Base-by-base conservation (phyloP, 441 rosid genomes). In the Breynia disticha region DNA sequence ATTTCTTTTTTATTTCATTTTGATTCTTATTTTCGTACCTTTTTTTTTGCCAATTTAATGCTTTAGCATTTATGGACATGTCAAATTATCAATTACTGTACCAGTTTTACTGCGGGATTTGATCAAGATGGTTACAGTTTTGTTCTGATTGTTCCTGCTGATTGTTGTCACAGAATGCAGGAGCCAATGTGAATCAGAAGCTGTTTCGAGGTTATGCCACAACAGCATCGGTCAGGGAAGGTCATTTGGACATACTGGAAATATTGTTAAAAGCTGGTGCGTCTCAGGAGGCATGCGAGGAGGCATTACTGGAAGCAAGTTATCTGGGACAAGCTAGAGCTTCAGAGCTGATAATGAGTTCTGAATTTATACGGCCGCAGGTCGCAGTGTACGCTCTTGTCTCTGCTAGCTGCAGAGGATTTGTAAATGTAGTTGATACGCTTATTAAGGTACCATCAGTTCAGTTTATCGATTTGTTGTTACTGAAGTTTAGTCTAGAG, bases 271-370 rank as follows among this genome's bases (percentile, higher is more conserved):
- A 84, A 69, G 83, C 90, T 1, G 97, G 96, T 43, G 96, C 95
- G 49, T 82, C 84, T 61, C 98, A 84, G 74, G 80, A 78, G 20
- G 90, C 98, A 54, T 93, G 98, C 57, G 97, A 93, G 79, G 97
- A 89, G 71, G 95, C 95, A 59, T 66, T 89, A 52, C 55, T 80
- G 47, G 98, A 78, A 64, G 90, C 97, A 16, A 77, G 96, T 77
- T 80, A 72, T 63, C 79, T 81, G 21, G 96, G 90, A 47, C 84
- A 63, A 52, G 75, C 96, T 14, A 72, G 73, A 68, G 64, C 62
- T 9, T 76, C 76, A 24, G 90, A 79, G 72, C 69, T 86, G 54
- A 87, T 93, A 47, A 80, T 89, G 84, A 75, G 73, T 39, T 78
- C 96, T 68, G 96, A 86, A 65, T 68, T 89, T 59, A 74, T 89